Base-by-base conservation (phyloP, 345 rosid species). In the Turnera subulata region DNA sequence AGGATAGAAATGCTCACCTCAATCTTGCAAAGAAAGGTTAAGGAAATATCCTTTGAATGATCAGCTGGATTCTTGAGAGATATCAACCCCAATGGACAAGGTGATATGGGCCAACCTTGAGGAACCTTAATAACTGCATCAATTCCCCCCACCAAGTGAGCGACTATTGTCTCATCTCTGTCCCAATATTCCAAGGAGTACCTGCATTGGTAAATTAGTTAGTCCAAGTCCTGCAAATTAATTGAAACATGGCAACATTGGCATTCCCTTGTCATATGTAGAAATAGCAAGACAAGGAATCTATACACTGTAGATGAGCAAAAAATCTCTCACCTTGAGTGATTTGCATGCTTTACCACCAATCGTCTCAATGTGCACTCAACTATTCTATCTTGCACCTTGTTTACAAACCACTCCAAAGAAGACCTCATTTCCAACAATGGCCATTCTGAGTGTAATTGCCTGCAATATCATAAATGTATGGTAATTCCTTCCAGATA, bases 61-160 rank as follows among this genome's bases (percentile, higher is more conserved):
- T 68, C 58, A 55, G 68, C 72, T 59, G 78, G 56, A 71, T 61
- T 77, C 75, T 80, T 75, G 53, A 85, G 64, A 47, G 84, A 80
- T 49, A 68, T 59, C 55, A 84, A 47, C 56, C 76, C 70, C 74
- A 82, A 51, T 25, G 83, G 82, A 56, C 77, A 69, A 68, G 60
- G 58, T 55, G 46, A 52, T 13, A 78, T 42, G 17, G 97, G 97
- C 96, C 97, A 90, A 67, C 85, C 93, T 33, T 76, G 84, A 63
- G 83, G 59, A 9, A 78, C 69, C 67, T 82, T 79, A 60, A 87
- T 50, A 66, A 77, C 63, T 16, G 83, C 90, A 74, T 87, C 83
- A 58, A 88, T 58, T 61, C 78, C 81, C 48, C 83, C 80, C 47
- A 67, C 69, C 69, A 82, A 66, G 66, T 82, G 93, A 73, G 78